Percentiles rank a stretch among this genome's conserved stretches.
These are phyloP conservation scores for Citrus australasica DNA, from an alignment of 345 rosid genomes.

Conservation along the genomic window DNA sequence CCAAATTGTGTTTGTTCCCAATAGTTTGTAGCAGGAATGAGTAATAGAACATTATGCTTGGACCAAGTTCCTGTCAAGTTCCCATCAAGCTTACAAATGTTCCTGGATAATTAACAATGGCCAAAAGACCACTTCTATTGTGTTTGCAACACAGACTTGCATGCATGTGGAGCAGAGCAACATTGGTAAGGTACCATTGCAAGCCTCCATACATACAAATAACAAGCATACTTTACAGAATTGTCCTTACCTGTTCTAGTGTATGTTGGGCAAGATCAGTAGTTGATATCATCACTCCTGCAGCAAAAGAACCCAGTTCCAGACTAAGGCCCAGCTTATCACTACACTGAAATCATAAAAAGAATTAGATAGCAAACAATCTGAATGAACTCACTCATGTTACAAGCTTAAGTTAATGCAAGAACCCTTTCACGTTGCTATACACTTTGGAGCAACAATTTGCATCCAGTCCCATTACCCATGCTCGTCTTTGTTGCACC, in stretches of 20 bases:
- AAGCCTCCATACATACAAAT: slow-evolving; percentile 22
- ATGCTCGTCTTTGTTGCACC: not conserved
- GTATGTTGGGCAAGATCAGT: slow-evolving; percentile 60
- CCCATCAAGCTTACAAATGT: not conserved
- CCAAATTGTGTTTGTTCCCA: not conserved
- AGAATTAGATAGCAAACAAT: not conserved
- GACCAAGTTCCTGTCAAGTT: not conserved
- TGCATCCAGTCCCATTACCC: not conserved
- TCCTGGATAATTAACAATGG: not conserved
- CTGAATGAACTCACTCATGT: not conserved
- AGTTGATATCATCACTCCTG: slow-evolving; percentile 61
- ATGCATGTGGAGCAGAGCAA: not conserved
- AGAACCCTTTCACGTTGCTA: not conserved
- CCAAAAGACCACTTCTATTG: not conserved
- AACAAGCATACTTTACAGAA: not conserved
- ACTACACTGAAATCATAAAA: slow-evolving; percentile 44
- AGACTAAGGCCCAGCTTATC: slow-evolving; percentile 59
- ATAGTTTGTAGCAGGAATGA: not conserved
- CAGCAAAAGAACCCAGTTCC: slow-evolving; percentile 62
- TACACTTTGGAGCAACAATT: not conserved
- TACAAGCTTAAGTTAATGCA: not conserved
- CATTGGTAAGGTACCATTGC: not conserved
- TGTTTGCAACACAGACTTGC: not conserved
- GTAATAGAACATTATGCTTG: not conserved
- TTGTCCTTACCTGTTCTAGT: slow-evolving; percentile 42